Evolutionary conservation across 306 rosid species (phyloP).

Genomic region (Gastrolobium bilobum): DNA sequence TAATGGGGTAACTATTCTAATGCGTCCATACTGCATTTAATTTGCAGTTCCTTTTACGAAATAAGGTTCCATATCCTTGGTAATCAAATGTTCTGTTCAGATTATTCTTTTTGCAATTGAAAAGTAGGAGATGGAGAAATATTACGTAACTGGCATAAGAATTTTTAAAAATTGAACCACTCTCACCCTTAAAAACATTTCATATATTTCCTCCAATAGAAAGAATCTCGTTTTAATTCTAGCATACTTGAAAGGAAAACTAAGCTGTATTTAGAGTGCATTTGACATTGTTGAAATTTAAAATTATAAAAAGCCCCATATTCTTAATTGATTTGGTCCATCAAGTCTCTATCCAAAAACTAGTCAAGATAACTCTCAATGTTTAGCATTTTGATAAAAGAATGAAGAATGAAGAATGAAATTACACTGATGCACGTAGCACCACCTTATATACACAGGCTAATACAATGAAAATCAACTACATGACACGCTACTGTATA

Average conservation of each 20-base stretch:
- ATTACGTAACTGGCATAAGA: conserved; percentile 17
- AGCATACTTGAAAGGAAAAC: conserved; percentile 4
- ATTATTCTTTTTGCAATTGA: not conserved
- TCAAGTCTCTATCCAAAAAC: not conserved
- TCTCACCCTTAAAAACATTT: not conserved
- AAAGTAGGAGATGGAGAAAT: conserved; percentile 11
- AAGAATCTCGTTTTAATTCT: not conserved
- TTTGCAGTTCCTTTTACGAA: not conserved
- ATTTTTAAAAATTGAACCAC: not conserved
- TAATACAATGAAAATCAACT: no score
- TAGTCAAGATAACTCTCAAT: not conserved
- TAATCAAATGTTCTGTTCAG: not conserved
- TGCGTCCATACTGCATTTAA: not conserved
- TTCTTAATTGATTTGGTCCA: conserved; percentile 15
- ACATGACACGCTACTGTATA: no score
- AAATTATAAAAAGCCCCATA: not conserved
- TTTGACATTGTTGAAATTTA: not conserved
- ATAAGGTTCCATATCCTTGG: not conserved
- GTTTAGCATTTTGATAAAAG: no score
- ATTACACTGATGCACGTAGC: no score
- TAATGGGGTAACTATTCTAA: conserved; percentile 8
- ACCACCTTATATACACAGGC: no score
- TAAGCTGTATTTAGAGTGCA: conserved; percentile 1
- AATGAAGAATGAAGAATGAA: no score
- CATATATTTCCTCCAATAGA: not conserved